Evolutionary conservation across 73 alveolate species (phyloP), one percentile per base, ranked within the genome.

Genomic region (Paramecium tetraurelia): DNA sequence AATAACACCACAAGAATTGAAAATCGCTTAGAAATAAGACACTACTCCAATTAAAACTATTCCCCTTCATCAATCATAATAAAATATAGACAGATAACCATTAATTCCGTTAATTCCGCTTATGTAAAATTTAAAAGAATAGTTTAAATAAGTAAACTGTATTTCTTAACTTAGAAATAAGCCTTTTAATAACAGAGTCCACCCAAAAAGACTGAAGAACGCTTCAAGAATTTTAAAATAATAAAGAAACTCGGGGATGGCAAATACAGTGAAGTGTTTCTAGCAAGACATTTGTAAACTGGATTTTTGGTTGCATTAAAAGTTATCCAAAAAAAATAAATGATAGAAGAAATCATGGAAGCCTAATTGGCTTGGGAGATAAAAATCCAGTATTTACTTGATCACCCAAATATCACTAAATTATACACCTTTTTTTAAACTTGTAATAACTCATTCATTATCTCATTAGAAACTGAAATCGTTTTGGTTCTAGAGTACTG

Each of bases 331-430:
- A 75, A 75, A 75, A 12, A 36, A 38, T 4, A 35, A 35, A 35
- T 75, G 12, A 4, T 22, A 33, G 12, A n/a, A 10, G 29, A 75
- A 31, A 59, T 35, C 43, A 29, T 75, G 6, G 90, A 41, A 75
- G 87, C 20, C 0, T 75, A 29, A 20, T 46, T 77, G 20, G 86
- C 86, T 31, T 71, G 35, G 40, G 87, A 75, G 40, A 75, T 75
- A 16, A 75, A 75, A 75, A 75, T 75, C 4, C 33, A 75, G 35
- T 75, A 75, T 20, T 38, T 75, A 12, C 10, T 36, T 12, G 20
- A 35, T 20, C 87, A 75, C 18, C 87, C 87, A 12, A 75, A 75
- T 18, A 75, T 75, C 11, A 59, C 40, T 75, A 75, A 75, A 36
- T 27, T 75, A 1, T 75, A 75, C 21, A 75, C 87, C 18, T 75